Conservation (phyloP, 106 monocot species). For the Alisma plantagoaquatica region DNA sequence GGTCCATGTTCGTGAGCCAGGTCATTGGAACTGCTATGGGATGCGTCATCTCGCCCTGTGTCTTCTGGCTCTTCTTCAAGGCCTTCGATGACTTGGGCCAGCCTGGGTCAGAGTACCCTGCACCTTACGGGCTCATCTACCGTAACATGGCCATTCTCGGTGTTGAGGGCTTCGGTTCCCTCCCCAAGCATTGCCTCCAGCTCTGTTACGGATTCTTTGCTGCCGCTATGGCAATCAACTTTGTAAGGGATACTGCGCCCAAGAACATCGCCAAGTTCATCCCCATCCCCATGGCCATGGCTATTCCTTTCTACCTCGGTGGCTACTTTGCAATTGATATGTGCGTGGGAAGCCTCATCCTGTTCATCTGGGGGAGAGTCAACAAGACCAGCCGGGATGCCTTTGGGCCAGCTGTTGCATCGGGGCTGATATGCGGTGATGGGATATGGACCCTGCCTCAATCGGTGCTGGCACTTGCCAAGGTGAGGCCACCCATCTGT, state of each 20-base stretch:
- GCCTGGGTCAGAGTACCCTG: constrained; percentile 29
- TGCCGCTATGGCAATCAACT: constrained; percentile 19
- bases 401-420: constrained; percentile 29
- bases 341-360: constrained; percentile 35
- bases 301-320: constrained; percentile 37
- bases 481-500: constrained; percentile 37
- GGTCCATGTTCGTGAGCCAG: constrained; percentile 88
- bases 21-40: constrained; percentile 83
- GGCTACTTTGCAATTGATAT: constrained; percentile 36
- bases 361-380: constrained; percentile 31
- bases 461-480: constrained; percentile 26
- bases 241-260: constrained; percentile 13
- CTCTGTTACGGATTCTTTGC: constrained; percentile 34
- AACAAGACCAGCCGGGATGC: constrained; percentile 22
- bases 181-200: constrained; percentile 30
- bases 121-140: constrained; percentile 29
- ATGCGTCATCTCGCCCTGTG: constrained; percentile 59
- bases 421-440: constrained; percentile 37
- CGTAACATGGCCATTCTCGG: constrained; percentile 39
- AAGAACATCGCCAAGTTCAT: constrained; percentile 23
- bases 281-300: constrained; percentile 44
- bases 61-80: constrained; percentile 87
- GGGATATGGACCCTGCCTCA: constrained; percentile 37
- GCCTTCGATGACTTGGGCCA: constrained; percentile 42
- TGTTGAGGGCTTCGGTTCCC: constrained; percentile 28